These are phyloP conservation scores for Zalerion maritima DNA, from an alignment of 495 filamentous ascomycete genomes.

Conservation along the genomic window DNA sequence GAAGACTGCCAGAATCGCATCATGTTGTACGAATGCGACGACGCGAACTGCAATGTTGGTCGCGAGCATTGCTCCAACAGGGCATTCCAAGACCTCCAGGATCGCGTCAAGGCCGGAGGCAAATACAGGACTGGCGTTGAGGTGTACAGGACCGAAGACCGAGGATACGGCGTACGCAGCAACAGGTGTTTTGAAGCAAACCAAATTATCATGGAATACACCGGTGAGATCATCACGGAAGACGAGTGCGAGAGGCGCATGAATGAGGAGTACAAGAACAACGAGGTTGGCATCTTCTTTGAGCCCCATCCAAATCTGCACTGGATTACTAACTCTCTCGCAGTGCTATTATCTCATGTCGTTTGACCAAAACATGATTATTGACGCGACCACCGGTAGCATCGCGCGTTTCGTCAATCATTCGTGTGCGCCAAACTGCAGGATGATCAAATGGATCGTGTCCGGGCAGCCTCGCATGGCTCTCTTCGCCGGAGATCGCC, in stretches of 20 bases:
- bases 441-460: slow-evolving; percentile 97
- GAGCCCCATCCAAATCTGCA: slow-evolving; percentile 1
- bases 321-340: slow-evolving; percentile 8
- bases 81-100: slow-evolving; percentile 64
- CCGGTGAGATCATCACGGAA: slow-evolving; percentile 91
- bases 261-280: slow-evolving; percentile 81
- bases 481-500: slow-evolving; percentile 79
- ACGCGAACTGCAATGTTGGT: slow-evolving; percentile 70
- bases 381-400: slow-evolving; percentile 88
- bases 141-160: slow-evolving; percentile 76
- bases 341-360: slow-evolving; percentile 97
- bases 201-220: slow-evolving; percentile 97
- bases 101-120: slow-evolving; percentile 59
- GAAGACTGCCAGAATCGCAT: slow-evolving; percentile 84
- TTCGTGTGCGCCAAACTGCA: slow-evolving; percentile 91
- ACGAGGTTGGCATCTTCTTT: slow-evolving; percentile 46
- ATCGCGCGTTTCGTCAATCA: slow-evolving; percentile 98
- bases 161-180: slow-evolving; percentile 80
- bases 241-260: slow-evolving; percentile 85
- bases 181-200: slow-evolving; percentile 76
- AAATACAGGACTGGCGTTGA: slow-evolving; percentile 87
- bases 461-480: slow-evolving; percentile 91
- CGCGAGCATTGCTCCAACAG: slow-evolving; percentile 65
- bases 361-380: slow-evolving; percentile 96
- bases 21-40: slow-evolving; percentile 95